These are phyloP conservation scores for Scenedesmus sp. DNA, from an alignment of 163 green algal species.

Conservation along the genomic window DNA sequence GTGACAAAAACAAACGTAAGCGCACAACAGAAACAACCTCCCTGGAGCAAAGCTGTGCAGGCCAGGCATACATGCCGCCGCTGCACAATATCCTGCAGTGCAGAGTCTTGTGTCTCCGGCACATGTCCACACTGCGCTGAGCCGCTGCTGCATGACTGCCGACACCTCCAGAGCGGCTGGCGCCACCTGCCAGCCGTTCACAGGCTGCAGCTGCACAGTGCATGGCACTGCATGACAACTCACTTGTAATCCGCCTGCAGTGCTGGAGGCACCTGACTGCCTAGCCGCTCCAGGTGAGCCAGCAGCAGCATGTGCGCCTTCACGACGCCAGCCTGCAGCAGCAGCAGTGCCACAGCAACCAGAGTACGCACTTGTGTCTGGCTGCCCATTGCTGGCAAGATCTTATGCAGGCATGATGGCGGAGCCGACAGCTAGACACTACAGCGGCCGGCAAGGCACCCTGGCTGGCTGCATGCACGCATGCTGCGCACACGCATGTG, in stretches of 20 bases:
- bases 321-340: slow-evolving; percentile 44
- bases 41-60: not conserved
- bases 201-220: not conserved
- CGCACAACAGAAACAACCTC: too few species aligned
- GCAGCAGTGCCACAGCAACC: not conserved
- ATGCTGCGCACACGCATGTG: too few species aligned
- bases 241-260: slow-evolving; percentile 69
- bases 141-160: too few species aligned
- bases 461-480: not conserved
- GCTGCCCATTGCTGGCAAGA: not conserved
- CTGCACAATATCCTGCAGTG: too few species aligned
- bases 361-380: not conserved
- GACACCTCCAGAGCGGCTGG: too few species aligned
- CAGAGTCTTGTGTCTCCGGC: too few species aligned
- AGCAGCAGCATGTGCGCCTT: slow-evolving; percentile 57
- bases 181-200: not conserved
- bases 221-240: too few species aligned
- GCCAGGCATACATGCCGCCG: not conserved
- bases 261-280: slow-evolving; percentile 67
- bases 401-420: too few species aligned
- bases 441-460: not conserved
- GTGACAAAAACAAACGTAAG: not conserved
- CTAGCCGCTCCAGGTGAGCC: slow-evolving; percentile 79
- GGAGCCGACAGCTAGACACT: too few species aligned
- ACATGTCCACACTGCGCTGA: too few species aligned